phyloP scores from a whole-genome alignment of 495 filamentous ascomycete species.

The Talaromyces proteolyticus region DNA sequence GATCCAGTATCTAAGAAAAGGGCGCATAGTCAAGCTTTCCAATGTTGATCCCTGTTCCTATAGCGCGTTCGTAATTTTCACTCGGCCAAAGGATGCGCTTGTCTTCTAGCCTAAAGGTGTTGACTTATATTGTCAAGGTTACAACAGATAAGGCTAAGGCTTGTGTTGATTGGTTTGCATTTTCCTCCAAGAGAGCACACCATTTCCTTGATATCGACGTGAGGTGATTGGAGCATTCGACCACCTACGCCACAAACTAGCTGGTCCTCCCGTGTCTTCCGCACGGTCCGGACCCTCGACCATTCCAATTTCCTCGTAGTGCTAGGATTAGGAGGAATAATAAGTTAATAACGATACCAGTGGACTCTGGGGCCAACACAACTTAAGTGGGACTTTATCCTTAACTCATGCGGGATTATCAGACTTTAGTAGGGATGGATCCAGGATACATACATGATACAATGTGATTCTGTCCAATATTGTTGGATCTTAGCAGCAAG shows the following conservation, averaged over 20 bases:
- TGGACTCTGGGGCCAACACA: neutral
- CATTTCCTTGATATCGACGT: neutral
- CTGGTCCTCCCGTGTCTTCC: neutral
- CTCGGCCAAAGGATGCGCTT: neutral
- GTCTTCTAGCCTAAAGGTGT: neutral
- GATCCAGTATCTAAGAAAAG: neutral
- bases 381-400: neutral
- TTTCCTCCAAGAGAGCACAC: neutral
- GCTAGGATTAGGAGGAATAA: no score
- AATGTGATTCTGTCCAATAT: neutral
- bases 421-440: neutral
- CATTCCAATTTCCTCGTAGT: neutral
- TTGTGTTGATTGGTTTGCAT: neutral
- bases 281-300: neutral
- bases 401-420: neutral
- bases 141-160: neutral
- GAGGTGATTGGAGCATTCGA: conserved; percentile 1
- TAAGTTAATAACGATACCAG: no score
- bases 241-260: neutral
- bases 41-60: neutral
- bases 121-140: neutral
- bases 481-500: neutral
- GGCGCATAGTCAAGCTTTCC: neutral
- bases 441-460: neutral
- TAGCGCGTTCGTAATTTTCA: neutral